A percentile compares a stretch with the other conserved stretches of the same genome.
phyloP scores from a whole-genome alignment of 2,329 filamentous ascomycete genomes.

The Pseudogymnoascus sp. region DNA sequence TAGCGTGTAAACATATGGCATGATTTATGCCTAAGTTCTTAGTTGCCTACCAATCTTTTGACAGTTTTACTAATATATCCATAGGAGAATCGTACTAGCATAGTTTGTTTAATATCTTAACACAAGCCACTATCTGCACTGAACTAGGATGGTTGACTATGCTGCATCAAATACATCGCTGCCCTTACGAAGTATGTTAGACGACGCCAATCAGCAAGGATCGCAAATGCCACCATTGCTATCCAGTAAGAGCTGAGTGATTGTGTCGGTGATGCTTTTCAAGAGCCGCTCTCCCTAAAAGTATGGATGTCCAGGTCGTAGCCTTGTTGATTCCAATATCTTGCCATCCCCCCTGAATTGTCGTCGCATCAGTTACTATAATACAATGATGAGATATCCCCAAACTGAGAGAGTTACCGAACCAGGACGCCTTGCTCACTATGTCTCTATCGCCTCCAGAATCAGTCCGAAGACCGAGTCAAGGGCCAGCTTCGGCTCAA shows the following conservation, averaged over 20 bases:
- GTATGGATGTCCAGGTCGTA: not conserved
- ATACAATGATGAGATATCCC: not conserved
- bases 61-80: not conserved
- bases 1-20: not conserved
- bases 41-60: not conserved
- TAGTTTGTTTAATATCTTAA: not conserved
- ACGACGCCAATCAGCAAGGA: not conserved
- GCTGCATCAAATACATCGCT: not conserved
- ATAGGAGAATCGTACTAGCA: not conserved
- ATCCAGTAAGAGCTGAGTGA: not conserved
- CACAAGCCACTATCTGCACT: not conserved
- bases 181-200: not conserved
- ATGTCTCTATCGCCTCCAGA: not conserved
- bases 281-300: not conserved
- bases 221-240: not conserved
- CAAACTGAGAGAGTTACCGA: not conserved
- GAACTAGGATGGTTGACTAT: not conserved
- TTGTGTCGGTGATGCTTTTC: not conserved
- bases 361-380: not conserved
- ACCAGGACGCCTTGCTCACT: not conserved
- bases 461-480: not conserved
- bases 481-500: not conserved
- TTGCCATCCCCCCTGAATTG: not conserved
- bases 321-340: not conserved
- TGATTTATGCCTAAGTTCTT: not conserved